Evolutionary conservation across 441 rosid species (phyloP).

Genomic region (Aleurites moluccanus): DNA sequence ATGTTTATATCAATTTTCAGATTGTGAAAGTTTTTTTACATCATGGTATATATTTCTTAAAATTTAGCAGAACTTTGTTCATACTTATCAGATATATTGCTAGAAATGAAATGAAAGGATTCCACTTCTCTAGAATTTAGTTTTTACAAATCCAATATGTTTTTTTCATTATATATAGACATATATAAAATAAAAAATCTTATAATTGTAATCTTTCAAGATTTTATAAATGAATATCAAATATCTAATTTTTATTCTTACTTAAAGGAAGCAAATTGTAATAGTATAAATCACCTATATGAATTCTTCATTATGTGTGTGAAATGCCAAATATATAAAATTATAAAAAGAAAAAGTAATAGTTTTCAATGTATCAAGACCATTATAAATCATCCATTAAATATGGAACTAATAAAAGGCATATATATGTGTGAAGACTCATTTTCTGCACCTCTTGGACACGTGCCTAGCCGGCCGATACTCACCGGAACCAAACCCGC

Average conservation of each 20-base stretch:
- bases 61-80: neutral
- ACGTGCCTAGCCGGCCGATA: too few relatives aligned
- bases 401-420: too few relatives aligned
- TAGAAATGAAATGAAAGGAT: neutral
- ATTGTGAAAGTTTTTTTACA: slow-evolving; percentile 82
- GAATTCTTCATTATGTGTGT: neutral
- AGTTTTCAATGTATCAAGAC: too few relatives aligned
- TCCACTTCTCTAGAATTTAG: neutral
- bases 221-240: neutral
- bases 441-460: too few relatives aligned
- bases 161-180: neutral
- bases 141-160: slow-evolving; percentile 2
- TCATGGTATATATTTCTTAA: slow-evolving; percentile 35
- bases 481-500: too few relatives aligned
- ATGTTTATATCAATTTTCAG: slow-evolving; percentile 81
- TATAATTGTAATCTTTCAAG: too few relatives aligned
- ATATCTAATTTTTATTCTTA: neutral
- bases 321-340: too few relatives aligned
- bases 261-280: neutral
- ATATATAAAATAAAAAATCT: too few relatives aligned
- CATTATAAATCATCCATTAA: too few relatives aligned
- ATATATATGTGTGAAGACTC: too few relatives aligned
- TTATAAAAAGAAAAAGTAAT: too few relatives aligned
- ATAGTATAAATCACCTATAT: slow-evolving; percentile 1
- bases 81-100: neutral